Conservation (phyloP, 2,329 filamentous ascomycete genomes). For the Pseudogymnoascus sp. region DNA sequence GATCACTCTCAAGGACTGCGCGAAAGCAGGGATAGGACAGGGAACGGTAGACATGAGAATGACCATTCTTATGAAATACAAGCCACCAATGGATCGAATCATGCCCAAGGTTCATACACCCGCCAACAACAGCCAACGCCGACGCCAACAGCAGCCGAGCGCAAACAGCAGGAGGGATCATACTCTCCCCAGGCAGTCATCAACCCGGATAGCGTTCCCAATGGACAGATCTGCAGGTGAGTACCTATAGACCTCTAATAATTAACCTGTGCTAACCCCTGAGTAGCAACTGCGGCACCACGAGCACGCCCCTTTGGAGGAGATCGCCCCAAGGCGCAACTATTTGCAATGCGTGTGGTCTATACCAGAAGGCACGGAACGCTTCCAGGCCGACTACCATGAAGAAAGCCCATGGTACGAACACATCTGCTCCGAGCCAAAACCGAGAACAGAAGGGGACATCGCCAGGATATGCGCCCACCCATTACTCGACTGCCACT, state of each 20-base stretch:
- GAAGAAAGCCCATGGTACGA: slow-evolving; percentile 60
- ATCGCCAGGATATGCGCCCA: slow-evolving; percentile 27
- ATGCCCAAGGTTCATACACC: not conserved
- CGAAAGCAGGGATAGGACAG: not conserved
- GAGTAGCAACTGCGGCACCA: slow-evolving; percentile 84
- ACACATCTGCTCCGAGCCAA: slow-evolving; percentile 23
- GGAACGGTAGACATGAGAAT: not conserved
- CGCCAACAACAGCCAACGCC: not conserved
- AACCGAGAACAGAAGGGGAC: slow-evolving; percentile 19
- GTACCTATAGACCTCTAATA: slow-evolving; percentile 18
- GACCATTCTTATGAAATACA: slow-evolving; percentile 6
- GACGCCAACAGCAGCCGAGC: not conserved
- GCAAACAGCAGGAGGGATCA: not conserved
- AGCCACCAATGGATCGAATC: not conserved
- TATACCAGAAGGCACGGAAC: slow-evolving; percentile 91
- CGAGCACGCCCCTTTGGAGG: slow-evolving; percentile 87
- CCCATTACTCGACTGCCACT: slow-evolving; percentile 30
- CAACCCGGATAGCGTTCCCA: slow-evolving; percentile 27
- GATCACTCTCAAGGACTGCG: slow-evolving; percentile 17
- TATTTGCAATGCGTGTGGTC: slow-evolving; percentile 94
- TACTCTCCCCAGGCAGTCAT: slow-evolving; percentile 4
- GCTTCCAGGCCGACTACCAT: slow-evolving; percentile 82
- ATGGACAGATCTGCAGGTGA: slow-evolving; percentile 66
- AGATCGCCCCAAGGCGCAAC: slow-evolving; percentile 86
- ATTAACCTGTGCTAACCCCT: slow-evolving; percentile 19